Evolutionary conservation across 2,329 filamentous ascomycete genomes (phyloP).

Genomic region (Aspergillus piperis): DNA sequence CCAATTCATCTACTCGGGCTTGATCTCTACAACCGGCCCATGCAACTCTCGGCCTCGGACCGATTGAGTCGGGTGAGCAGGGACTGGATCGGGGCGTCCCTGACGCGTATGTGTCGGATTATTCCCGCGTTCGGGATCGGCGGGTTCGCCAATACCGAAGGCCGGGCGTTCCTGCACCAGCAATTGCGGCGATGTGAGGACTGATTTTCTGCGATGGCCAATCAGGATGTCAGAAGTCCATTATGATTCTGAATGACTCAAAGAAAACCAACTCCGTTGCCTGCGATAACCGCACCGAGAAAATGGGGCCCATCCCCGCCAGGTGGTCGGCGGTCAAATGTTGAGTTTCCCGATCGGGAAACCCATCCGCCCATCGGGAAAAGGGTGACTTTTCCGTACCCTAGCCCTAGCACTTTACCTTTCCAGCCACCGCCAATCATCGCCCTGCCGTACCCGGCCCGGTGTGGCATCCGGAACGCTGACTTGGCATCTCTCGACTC

Average conservation of each 20-base stretch:
- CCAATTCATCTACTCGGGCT: constrained; percentile 80
- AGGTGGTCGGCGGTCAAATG: neutral
- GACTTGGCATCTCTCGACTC: neutral
- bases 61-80: constrained; percentile 64
- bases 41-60: constrained; percentile 51
- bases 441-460: neutral
- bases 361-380: neutral
- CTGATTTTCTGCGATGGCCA: neutral
- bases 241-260: too few species aligned
- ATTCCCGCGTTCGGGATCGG: constrained; percentile 86
- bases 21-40: constrained; percentile 75
- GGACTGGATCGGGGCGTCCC: constrained; percentile 73
- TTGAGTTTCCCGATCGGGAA: neutral
- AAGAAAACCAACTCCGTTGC: too few species aligned
- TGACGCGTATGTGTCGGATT: constrained; percentile 77
- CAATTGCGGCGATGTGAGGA: constrained; percentile 19
- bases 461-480: neutral
- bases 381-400: neutral
- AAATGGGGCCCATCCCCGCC: neutral
- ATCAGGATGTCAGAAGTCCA: neutral
- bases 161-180: constrained; percentile 32
- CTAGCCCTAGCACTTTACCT: neutral
- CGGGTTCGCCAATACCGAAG: constrained; percentile 72
- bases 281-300: too few species aligned
- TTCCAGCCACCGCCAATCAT: neutral